Evolutionary conservation across 176 grass and related monocot genomes (phyloP), one percentile per base, ranked within the genome.

Genomic region (Panicum miliaceum): DNA sequence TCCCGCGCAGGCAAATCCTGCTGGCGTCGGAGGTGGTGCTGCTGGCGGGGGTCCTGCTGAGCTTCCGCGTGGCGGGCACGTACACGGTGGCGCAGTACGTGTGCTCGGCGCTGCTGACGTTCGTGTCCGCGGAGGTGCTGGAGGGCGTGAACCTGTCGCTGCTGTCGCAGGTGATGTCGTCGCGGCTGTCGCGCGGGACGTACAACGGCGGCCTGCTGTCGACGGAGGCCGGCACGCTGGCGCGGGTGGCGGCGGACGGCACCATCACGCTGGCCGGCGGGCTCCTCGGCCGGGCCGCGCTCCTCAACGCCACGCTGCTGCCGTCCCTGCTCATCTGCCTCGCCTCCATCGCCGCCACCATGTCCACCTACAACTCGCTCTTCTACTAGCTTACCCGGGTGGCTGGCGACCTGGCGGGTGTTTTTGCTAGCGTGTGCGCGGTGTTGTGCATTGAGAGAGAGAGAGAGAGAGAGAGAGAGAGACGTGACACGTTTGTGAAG

Each of bases 131-230:
- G 0, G 88, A 90, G 77, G 88, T 90, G 8, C 54, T 90, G 2
- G 84, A 90, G 82, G 88, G 88, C 11, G 90, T 92, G 26, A 92
- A 89, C 58, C 73, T 92, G 29, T 86, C 86, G 23, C 86, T 92
- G 36, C 86, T 92, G 45, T 92, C 90, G 27, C 86, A 22, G 75
- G 90, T 59, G 23, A 82, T 59, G 79, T 71, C 79, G 79, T 26
- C 79, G 50, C 65, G 87, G 62, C 84, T 92, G 86, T 82, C 90
- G 52, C 77, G 90, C 22, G 90, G 90, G 20, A 92, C 90, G 5
- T 92, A 82, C 86, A 92, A 92, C 23, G 90, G 90, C 26, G 90
- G 82, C 0, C 50, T 92, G 43, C 82, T 89, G 14, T 92, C 90
- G 3, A 92, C 90, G 7, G 90, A 92, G 53, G 90, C 90, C 0